These are phyloP conservation scores for Leccinum rimulosum DNA, from an alignment of 768 basidiomycete genomes.

Conservation along the genomic window DNA sequence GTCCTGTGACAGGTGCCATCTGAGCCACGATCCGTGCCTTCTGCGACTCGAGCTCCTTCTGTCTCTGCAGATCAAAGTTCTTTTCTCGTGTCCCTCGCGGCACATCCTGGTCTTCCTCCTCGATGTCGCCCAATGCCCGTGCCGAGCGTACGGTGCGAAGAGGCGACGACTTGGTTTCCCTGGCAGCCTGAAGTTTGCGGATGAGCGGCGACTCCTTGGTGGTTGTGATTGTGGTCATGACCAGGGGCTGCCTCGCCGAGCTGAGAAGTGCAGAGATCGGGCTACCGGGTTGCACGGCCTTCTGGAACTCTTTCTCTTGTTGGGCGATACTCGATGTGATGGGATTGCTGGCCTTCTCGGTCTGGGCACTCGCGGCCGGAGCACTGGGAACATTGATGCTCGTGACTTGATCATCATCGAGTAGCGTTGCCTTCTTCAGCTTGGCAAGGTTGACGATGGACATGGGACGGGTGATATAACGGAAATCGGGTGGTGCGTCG, in stretches of 20 bases:
- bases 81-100: slow-evolving; percentile 40
- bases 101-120: slow-evolving; percentile 40
- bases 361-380: slow-evolving; percentile 14
- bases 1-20: slow-evolving; percentile 61
- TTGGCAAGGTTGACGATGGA: slow-evolving; percentile 69
- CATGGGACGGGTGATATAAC: slow-evolving; percentile 56
- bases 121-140: slow-evolving; percentile 45
- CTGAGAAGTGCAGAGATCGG: slow-evolving; percentile 90
- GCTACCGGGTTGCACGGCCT: slow-evolving; percentile 91
- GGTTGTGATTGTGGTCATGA: slow-evolving; percentile 56
- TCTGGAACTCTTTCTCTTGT: slow-evolving; percentile 96
- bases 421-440: slow-evolving; percentile 56
- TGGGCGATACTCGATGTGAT: slow-evolving; percentile 66
- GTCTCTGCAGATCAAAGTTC: slow-evolving; percentile 42
- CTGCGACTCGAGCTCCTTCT: slow-evolving; percentile 83
- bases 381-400: slow-evolving; percentile 43
- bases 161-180: slow-evolving; percentile 51
- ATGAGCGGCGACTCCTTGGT: slow-evolving; percentile 37
- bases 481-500: slow-evolving; percentile 73
- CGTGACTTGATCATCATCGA: slow-evolving; percentile 60
- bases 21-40: slow-evolving; percentile 93
- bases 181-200: slow-evolving; percentile 57
- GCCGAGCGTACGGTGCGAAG: slow-evolving; percentile 42
- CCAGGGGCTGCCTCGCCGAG: slow-evolving; percentile 83
- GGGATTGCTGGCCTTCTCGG: slow-evolving; percentile 34